Evolutionary conservation across 2,329 filamentous ascomycete species (phyloP).

Genomic region (Pseudogymnoascus sp.): DNA sequence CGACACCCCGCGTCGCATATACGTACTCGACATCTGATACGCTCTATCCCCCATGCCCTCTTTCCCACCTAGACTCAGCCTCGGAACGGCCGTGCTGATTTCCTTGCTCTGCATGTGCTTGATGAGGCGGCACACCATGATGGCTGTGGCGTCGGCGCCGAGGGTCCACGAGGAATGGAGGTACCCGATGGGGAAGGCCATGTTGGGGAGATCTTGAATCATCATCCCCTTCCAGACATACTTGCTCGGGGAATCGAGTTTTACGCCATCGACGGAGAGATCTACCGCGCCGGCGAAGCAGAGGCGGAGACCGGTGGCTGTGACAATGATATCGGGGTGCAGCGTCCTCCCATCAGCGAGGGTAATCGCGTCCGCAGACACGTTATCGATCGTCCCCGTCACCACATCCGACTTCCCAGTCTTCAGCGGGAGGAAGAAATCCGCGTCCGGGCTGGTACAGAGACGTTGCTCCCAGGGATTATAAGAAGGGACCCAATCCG

Average conservation of each 20-base stretch:
- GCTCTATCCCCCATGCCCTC: not conserved
- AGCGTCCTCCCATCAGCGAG: conserved; percentile 40
- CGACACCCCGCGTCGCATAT: not conserved
- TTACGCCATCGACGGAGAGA: conserved; percentile 44
- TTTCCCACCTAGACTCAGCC: conserved; percentile 30
- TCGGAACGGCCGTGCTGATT: conserved; percentile 38
- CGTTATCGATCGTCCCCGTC: conserved; percentile 40
- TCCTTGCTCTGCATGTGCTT: conserved; percentile 41
- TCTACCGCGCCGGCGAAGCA: conserved; percentile 46
- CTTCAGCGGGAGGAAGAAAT: conserved; percentile 38
- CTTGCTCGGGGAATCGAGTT: conserved; percentile 37
- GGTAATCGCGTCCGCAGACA: conserved; percentile 38
- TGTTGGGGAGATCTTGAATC: conserved; percentile 56
- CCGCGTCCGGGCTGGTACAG: conserved; percentile 46
- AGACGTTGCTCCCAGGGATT: conserved; percentile 62
- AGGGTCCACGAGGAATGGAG: conserved; percentile 56
- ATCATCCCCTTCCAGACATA: conserved; percentile 54
- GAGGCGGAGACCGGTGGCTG: conserved; percentile 56
- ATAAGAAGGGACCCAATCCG: conserved; percentile 49
- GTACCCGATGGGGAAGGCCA: conserved; percentile 53
- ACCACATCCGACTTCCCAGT: conserved; percentile 35
- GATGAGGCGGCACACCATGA: conserved; percentile 43
- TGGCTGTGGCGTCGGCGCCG: conserved; percentile 47
- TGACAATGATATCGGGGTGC: conserved; percentile 55
- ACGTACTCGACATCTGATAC: conserved; percentile 1